These are phyloP conservation scores for Exidia glandulosa DNA, from an alignment of 768 basidiomycete genomes.

Conservation along the genomic window DNA sequence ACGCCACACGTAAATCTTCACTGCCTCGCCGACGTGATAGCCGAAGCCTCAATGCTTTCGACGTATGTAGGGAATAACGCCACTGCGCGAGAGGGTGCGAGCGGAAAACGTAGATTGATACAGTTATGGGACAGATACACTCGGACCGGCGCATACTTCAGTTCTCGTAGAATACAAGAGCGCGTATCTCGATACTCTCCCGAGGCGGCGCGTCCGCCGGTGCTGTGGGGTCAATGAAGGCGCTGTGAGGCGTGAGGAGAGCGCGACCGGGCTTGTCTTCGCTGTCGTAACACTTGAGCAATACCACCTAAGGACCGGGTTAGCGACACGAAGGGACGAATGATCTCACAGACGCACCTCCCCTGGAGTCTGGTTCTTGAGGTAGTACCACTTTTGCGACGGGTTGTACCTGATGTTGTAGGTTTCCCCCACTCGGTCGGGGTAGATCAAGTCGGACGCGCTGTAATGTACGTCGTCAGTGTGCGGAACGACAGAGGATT, in stretches of 20 bases:
- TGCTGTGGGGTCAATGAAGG: slow-evolving; percentile 42
- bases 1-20: not conserved
- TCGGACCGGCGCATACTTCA: not conserved
- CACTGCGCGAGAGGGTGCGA: no score
- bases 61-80: no score
- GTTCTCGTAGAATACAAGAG: slow-evolving; percentile 27
- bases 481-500: no score
- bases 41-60: no score
- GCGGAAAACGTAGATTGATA: not conserved
- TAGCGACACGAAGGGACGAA: not conserved
- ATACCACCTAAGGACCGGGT: not conserved
- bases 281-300: slow-evolving; percentile 24
- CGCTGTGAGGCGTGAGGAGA: slow-evolving; percentile 51
- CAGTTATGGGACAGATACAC: not conserved
- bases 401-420: slow-evolving; percentile 27
- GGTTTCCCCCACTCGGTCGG: slow-evolving; percentile 22
- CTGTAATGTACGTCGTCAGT: slow-evolving; percentile 23
- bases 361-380: slow-evolving; percentile 18
- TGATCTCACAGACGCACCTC: not conserved
- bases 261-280: slow-evolving; percentile 30
- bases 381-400: slow-evolving; percentile 28
- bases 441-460: slow-evolving; percentile 28
- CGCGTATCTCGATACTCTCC: slow-evolving; percentile 34
- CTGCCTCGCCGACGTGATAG: not conserved
- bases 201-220: slow-evolving; percentile 37